phyloP scores from a whole-genome alignment of 768 basidiomycete species.

The Suillus clintonianus region DNA sequence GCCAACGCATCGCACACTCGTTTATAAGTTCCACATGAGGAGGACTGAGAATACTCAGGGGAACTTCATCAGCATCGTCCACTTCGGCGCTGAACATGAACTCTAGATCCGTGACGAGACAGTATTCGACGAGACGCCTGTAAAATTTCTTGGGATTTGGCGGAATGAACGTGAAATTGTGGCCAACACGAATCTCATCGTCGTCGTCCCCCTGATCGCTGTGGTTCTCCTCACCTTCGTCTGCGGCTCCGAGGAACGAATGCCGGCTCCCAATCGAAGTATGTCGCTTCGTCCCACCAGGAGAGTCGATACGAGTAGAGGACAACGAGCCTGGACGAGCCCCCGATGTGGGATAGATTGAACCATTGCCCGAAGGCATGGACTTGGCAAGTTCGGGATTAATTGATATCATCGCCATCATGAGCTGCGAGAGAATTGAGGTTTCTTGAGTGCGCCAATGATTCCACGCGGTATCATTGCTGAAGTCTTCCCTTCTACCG shows the following conservation, averaged over 20 bases:
- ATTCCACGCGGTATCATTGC: constrained; percentile 77
- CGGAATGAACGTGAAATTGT: constrained; percentile 88
- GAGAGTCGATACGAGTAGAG: constrained; percentile 32
- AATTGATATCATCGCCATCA: constrained; percentile 81
- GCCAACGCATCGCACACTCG: constrained; percentile 89
- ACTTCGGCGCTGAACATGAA: constrained; percentile 88
- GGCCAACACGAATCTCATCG: constrained; percentile 70
- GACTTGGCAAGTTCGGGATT: constrained; percentile 89
- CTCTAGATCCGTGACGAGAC: constrained; percentile 83
- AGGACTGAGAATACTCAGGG: constrained; percentile 83
- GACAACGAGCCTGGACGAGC: constrained; percentile 60
- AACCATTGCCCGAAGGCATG: constrained; percentile 51
- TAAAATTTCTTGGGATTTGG: constrained; percentile 86
- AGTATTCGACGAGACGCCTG: constrained; percentile 78
- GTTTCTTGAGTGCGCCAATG: constrained; percentile 85
- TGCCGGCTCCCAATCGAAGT: constrained; percentile 67
- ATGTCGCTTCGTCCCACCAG: constrained; percentile 45
- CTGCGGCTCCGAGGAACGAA: constrained; percentile 47
- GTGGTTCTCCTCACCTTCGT: constrained; percentile 32
- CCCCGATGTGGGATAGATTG: constrained; percentile 20
- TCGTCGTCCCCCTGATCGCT: constrained; percentile 47
- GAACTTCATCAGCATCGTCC: constrained; percentile 95
- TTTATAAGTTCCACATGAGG: constrained; percentile 81
- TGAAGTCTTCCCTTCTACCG: constrained; percentile 85
- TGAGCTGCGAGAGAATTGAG: constrained; percentile 81